Conservation (phyloP, 306 rosid species). For the Abrus precatorius region DNA sequence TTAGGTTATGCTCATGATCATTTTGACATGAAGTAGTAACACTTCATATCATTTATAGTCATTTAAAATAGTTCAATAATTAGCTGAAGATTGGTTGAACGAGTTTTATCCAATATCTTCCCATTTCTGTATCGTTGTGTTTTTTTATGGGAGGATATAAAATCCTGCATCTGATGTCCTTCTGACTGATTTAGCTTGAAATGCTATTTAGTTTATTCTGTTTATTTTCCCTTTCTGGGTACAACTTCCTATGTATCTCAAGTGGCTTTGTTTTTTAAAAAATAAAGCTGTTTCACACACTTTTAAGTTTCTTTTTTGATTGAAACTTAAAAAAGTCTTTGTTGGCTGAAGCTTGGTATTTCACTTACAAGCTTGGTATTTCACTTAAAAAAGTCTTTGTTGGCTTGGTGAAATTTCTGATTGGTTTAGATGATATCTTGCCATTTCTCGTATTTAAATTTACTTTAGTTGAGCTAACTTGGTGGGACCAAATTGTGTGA, state of each 20-base stretch:
- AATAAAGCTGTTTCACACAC: conserved; percentile 18
- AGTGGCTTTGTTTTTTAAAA: conserved; percentile 26
- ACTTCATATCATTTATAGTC: conserved; percentile 3
- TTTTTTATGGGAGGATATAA: neutral
- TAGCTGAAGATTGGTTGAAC: conserved; percentile 10
- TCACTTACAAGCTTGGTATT: conserved; percentile 28
- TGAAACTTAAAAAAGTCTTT: neutral
- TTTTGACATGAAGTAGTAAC: conserved; percentile 1
- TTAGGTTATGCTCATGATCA: neutral
- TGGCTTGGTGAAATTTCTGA: conserved; percentile 32
- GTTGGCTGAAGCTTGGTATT: conserved; percentile 16
- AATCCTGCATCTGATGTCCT: conserved; percentile 12
- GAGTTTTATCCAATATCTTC: conserved; percentile 10
- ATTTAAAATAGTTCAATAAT: conserved; percentile 10
- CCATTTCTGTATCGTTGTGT: neutral
- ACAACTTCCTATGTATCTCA: conserved; percentile 9
- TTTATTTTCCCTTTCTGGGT: conserved; percentile 8
- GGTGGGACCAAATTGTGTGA: conserved; percentile 12
- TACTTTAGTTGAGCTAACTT: neutral
- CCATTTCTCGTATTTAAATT: conserved; percentile 28
- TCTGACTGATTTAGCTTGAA: conserved; percentile 1
- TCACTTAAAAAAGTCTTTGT: neutral
- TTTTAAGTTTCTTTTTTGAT: neutral
- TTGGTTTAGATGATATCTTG: conserved; percentile 5
- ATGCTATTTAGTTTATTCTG: conserved; percentile 10